Percentiles rank a stretch among this genome's conserved stretches.
phyloP scores from a whole-genome alignment of 805 yeast species.

The Candida berthetii region DNA sequence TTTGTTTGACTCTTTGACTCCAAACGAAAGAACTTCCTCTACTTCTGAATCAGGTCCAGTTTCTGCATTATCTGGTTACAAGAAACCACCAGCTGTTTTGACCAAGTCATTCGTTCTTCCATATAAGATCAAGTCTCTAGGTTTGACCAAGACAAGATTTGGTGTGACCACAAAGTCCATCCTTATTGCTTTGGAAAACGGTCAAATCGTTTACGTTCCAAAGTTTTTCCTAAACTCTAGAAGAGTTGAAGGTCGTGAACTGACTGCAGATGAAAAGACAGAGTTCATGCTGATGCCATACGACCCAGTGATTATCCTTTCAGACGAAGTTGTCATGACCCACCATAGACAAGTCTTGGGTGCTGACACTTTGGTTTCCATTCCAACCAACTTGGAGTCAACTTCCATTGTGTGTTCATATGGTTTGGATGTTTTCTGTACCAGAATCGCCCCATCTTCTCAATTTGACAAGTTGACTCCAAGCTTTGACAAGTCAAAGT shows the following conservation, averaged over 20 bases:
- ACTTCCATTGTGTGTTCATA: conserved; percentile 65
- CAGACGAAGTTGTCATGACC: conserved; percentile 41
- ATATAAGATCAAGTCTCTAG: conserved; percentile 44
- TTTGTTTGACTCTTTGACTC: conserved; percentile 59
- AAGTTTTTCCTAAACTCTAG: conserved; percentile 63
- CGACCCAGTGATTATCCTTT: conserved; percentile 51
- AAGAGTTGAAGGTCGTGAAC: conserved; percentile 50
- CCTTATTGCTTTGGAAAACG: conserved; percentile 48
- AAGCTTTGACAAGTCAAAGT: conserved; percentile 60
- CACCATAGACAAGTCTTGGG: conserved; percentile 40
- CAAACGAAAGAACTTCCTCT: conserved; percentile 36
- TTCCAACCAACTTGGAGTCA: conserved; percentile 72
- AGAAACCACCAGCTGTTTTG: conserved; percentile 39
- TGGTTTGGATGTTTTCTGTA: conserved; percentile 72
- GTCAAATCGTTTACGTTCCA: conserved; percentile 67
- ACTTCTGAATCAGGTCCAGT: conserved; percentile 7
- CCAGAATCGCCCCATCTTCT: conserved; percentile 72
- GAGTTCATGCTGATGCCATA: conserved; percentile 61
- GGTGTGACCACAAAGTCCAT: conserved; percentile 69
- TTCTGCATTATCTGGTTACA: conserved; percentile 26
- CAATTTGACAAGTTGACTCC: conserved; percentile 73
- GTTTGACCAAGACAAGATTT: conserved; percentile 50
- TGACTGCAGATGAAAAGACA: conserved; percentile 44
- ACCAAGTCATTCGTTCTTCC: conserved; percentile 60
- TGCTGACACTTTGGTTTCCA: conserved; percentile 30